Percentiles rank a stretch among this genome's conserved stretches.
Conservation (phyloP, 2,329 filamentous ascomycete genomes). For the Arthrocladium fulminans region DNA sequence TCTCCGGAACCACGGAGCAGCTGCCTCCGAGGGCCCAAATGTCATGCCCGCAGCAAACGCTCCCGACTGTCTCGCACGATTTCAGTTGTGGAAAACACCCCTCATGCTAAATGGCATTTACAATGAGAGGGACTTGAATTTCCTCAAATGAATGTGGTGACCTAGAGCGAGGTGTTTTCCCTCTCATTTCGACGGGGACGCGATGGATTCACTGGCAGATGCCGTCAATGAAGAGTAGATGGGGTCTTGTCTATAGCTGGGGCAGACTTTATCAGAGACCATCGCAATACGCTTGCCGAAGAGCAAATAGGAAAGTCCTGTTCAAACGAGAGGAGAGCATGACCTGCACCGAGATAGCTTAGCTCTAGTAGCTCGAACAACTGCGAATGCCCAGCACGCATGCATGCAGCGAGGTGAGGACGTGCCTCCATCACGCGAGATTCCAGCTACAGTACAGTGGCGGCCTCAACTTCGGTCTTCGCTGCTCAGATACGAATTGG, state of each 20-base stretch:
- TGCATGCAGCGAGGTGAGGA: constrained; percentile 3
- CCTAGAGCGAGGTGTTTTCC: neutral
- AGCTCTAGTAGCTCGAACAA: constrained; percentile 1
- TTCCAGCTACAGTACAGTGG: neutral
- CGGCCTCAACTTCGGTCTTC: constrained; percentile 16
- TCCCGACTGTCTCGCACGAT: too few species aligned
- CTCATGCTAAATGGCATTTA: too few species aligned
- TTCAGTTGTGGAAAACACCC: too few species aligned
- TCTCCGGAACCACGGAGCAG: neutral
- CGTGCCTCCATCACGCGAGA: neutral
- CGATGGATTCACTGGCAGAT: neutral
- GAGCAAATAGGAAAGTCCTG: constrained; percentile 1
- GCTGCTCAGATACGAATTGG: neutral
- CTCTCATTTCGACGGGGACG: neutral
- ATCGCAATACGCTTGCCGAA: constrained; percentile 5
- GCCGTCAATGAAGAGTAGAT: neutral
- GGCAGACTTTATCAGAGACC: neutral
- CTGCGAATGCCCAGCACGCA: neutral
- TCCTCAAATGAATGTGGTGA: neutral
- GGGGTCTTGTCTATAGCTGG: neutral
- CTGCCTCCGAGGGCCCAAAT: neutral
- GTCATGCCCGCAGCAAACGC: neutral
- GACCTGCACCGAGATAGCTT: constrained; percentile 6
- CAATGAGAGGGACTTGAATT: too few species aligned
- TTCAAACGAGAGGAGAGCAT: neutral